Percentiles rank a stretch among this genome's conserved stretches.
These are phyloP conservation scores for Flaveria brownii DNA, from an alignment of 129 eudicot species.

Conservation along the genomic window DNA sequence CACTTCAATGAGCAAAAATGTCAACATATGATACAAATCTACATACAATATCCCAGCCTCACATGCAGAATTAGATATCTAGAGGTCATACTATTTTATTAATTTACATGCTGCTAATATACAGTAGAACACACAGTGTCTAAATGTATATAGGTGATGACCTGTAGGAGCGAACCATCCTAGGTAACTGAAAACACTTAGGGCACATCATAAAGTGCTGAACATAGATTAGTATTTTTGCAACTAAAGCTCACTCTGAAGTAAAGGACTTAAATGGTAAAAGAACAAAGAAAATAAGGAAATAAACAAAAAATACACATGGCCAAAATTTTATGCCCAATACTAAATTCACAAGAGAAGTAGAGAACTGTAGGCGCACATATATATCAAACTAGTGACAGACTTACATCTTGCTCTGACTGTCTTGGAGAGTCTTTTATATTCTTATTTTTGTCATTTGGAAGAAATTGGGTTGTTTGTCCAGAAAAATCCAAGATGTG, in stretches of 20 bases:
- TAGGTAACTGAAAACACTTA: slow-evolving; percentile 1
- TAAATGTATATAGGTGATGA: slow-evolving; percentile 12
- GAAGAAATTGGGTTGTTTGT: slow-evolving; percentile 56
- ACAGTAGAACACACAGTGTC: neutral
- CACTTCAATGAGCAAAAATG: neutral
- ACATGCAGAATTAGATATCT: neutral
- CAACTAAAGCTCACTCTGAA: slow-evolving; percentile 14
- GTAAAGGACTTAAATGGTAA: neutral
- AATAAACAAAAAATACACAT: slow-evolving; percentile 9
- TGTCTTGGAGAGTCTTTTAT: slow-evolving; percentile 59
- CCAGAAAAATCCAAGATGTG: slow-evolving; percentile 96
- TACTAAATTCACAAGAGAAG: slow-evolving; percentile 13
- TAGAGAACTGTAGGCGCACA: slow-evolving; percentile 2
- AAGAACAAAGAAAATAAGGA: neutral
- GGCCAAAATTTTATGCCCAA: neutral
- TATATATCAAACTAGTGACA: slow-evolving; percentile 5
- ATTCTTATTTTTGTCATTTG: slow-evolving; percentile 54
- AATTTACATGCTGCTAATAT: neutral
- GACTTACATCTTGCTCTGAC: slow-evolving; percentile 87
- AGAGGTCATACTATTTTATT: neutral
- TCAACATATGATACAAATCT: neutral
- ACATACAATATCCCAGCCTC: neutral
- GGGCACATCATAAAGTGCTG: neutral
- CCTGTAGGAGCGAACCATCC: slow-evolving; percentile 3
- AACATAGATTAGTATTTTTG: slow-evolving; percentile 17